These are phyloP conservation scores for Eucalyptus dawsonii DNA, from an alignment of 345 rosid genomes.

Conservation along the genomic window DNA sequence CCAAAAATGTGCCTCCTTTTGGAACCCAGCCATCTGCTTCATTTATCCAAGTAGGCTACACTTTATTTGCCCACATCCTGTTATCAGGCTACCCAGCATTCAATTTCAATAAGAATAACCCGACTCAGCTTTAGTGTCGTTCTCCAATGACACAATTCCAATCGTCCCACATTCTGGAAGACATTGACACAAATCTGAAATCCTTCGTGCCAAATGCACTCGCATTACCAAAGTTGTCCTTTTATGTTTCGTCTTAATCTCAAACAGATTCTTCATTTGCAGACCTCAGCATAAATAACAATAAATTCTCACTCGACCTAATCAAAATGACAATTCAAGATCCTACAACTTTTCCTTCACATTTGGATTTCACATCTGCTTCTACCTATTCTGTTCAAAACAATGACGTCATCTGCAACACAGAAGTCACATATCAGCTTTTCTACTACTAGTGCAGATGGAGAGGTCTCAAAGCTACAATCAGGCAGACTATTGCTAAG, in stretches of 20 bases:
- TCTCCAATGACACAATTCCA: background rate
- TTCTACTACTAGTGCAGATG: background rate
- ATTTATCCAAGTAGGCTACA: background rate
- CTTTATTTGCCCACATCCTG: background rate
- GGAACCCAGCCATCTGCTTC: background rate
- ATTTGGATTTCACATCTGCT: background rate
- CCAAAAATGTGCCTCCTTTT: background rate
- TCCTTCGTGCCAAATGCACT: background rate
- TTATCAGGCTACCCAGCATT: background rate
- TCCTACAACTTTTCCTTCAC: background rate
- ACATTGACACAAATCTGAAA: background rate
- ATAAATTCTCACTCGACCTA: background rate
- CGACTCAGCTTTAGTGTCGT: background rate
- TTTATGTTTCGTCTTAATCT: background rate
- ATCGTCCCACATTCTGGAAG: background rate
- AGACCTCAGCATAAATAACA: background rate
- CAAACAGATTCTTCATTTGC: background rate
- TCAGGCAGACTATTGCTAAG: background rate
- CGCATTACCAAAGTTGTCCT: background rate
- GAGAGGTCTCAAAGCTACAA: background rate
- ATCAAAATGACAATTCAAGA: background rate
- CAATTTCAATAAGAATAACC: background rate
- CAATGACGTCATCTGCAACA: background rate
- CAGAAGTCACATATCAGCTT: background rate
- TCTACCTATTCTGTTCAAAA: background rate